Conservation (phyloP, 176 grass and related monocot species). For the Oryza glumipatula region DNA sequence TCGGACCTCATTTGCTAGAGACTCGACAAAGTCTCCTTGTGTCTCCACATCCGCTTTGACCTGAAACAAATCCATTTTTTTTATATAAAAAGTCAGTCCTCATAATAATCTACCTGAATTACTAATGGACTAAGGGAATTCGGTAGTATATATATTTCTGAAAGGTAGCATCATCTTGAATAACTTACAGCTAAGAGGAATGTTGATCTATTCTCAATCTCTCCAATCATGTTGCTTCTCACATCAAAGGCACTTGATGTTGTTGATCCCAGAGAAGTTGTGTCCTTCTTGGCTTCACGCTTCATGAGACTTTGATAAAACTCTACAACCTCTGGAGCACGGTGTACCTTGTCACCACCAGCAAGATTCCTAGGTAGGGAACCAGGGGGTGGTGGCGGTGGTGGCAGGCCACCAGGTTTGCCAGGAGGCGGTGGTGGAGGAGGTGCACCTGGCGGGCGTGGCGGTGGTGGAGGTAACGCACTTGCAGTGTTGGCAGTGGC, state of each 20-base stretch:
- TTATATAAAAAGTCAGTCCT: neutral
- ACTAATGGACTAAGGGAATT: neutral
- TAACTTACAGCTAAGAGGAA: conserved; percentile 92
- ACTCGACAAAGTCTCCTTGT: conserved; percentile 88
- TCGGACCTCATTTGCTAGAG: conserved; percentile 52
- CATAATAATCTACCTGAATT: neutral
- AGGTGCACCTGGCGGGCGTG: conserved; percentile 61
- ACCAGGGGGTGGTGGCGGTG: conserved; percentile 58
- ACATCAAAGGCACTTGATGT: conserved; percentile 67
- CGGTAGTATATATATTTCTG: conserved; percentile 20
- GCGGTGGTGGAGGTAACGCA: conserved; percentile 9
- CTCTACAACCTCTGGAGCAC: conserved; percentile 84
- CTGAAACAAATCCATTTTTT: conserved; percentile 39
- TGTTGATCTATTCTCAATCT: conserved; percentile 90
- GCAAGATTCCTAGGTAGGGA: conserved; percentile 44
- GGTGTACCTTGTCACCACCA: conserved; percentile 81
- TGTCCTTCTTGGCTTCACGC: conserved; percentile 86
- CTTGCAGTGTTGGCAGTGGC: conserved; percentile 27
- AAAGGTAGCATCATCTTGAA: neutral
- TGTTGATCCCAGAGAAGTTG: conserved; percentile 53
- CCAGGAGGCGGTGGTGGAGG: conserved; percentile 69
- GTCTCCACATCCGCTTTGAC: conserved; percentile 98
- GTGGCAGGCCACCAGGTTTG: conserved; percentile 55
- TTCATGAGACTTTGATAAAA: conserved; percentile 98
- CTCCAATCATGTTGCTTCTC: conserved; percentile 90